Percentiles rank a stretch among this genome's conserved stretches.
Conservation (phyloP, 192 early-diverging fungal species). For the Coemansia sp. region DNA sequence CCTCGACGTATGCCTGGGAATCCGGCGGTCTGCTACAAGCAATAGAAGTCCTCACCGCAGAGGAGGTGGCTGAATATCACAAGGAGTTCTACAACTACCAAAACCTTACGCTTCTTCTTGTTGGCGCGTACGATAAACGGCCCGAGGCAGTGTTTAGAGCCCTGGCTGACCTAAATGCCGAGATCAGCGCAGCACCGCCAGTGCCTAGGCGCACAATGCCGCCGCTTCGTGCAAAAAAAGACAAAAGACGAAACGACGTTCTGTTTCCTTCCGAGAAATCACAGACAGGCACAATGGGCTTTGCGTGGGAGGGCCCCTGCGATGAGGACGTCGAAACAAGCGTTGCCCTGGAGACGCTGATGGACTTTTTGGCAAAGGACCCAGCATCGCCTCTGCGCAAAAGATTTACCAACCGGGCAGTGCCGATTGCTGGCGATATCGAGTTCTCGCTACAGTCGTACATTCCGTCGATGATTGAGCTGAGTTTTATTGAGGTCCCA, state of each 20-base stretch:
- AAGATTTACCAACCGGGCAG: slow-evolving; percentile 70
- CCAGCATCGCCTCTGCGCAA: slow-evolving; percentile 68
- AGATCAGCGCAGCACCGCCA: slow-evolving; percentile 35
- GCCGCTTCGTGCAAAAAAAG: slow-evolving; percentile 43
- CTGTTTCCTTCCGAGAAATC: slow-evolving; percentile 66
- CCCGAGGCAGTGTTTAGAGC: slow-evolving; percentile 56
- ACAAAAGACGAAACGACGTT: slow-evolving; percentile 54
- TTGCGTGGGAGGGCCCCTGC: slow-evolving; percentile 78
- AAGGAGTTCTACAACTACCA: slow-evolving; percentile 66
- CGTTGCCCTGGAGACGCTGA: slow-evolving; percentile 72
- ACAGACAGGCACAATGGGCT: slow-evolving; percentile 67
- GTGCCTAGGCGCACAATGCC: slow-evolving; percentile 41
- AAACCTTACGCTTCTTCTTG: slow-evolving; percentile 68
- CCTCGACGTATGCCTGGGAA: slow-evolving; percentile 72
- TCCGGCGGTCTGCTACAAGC: slow-evolving; percentile 74
- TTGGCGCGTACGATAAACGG: slow-evolving; percentile 52
- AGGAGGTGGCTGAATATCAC: slow-evolving; percentile 75
- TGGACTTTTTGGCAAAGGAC: slow-evolving; percentile 69
- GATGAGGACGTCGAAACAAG: slow-evolving; percentile 63
- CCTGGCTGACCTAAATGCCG: slow-evolving; percentile 25
- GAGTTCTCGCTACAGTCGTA: slow-evolving; percentile 61
- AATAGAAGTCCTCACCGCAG: slow-evolving; percentile 69
- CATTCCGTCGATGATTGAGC: slow-evolving; percentile 60
- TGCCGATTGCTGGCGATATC: slow-evolving; percentile 67
- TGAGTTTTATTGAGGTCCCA: slow-evolving; percentile 61